Evolutionary conservation across 805 yeast species (phyloP).

Genomic region (Huiozyma sinensis): DNA sequence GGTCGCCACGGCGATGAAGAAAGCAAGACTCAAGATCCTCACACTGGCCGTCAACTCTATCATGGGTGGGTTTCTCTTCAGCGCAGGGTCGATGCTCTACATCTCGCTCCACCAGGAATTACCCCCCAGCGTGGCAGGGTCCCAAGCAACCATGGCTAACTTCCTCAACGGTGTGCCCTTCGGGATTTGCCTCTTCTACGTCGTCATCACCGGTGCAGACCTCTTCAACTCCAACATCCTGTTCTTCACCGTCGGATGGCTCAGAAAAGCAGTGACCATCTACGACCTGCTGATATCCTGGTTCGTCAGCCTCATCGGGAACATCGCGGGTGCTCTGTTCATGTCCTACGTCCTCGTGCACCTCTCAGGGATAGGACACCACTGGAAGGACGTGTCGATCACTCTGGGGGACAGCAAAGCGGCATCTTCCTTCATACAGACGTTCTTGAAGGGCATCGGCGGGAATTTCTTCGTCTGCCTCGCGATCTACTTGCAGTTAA

Average conservation of each 20-base stretch:
- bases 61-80: constrained; percentile 59
- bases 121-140: constrained; percentile 42
- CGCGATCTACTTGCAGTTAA: constrained; percentile 65
- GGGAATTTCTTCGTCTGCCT: constrained; percentile 71
- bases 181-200: constrained; percentile 66
- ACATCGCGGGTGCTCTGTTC: constrained; percentile 53
- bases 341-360: constrained; percentile 55
- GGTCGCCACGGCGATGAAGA: constrained; percentile 79
- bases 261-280: constrained; percentile 59
- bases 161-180: constrained; percentile 52
- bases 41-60: constrained; percentile 53
- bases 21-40: constrained; percentile 54
- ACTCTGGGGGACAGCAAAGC: constrained; percentile 36
- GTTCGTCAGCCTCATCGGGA: constrained; percentile 56
- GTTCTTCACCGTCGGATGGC: constrained; percentile 56
- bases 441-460: constrained; percentile 58
- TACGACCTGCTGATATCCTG: constrained; percentile 56
- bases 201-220: constrained; percentile 65
- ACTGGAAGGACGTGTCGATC: constrained; percentile 39
- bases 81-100: constrained; percentile 64
- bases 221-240: constrained; percentile 64
- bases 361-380: constrained; percentile 39
- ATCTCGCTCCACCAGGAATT: constrained; percentile 44
- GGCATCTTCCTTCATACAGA: constrained; percentile 43
- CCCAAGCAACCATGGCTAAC: constrained; percentile 9